phyloP scores from a whole-genome alignment of 2,329 filamentous ascomycete genomes.

The Penicillium expansum region DNA sequence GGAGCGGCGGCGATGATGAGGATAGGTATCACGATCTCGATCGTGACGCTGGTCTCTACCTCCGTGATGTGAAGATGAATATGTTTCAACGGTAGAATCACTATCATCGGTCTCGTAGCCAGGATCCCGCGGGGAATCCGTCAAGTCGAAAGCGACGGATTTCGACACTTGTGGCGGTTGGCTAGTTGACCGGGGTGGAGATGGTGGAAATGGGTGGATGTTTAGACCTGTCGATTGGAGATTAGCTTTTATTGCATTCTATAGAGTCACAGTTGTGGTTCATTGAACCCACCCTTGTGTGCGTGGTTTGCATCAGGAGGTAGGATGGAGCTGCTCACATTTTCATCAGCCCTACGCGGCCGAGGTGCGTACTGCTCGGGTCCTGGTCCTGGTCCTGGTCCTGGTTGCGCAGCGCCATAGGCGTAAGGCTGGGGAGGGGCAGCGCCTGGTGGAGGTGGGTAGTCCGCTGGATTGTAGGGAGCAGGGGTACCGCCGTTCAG shows the following conservation, averaged over 20 bases:
- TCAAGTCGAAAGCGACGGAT: conserved; percentile 35
- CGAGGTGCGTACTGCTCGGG: conserved; percentile 41
- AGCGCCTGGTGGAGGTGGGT: conserved; percentile 43
- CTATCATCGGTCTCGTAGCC: conserved; percentile 47
- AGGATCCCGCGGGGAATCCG: conserved; percentile 16
- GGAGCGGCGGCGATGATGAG: conserved; percentile 22
- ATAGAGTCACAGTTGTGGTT: conserved; percentile 9
- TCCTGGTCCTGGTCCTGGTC: conserved; percentile 16
- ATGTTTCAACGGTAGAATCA: conserved; percentile 34
- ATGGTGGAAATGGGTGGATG: conserved; percentile 12
- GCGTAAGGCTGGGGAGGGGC: conserved; percentile 39
- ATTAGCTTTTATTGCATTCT: conserved; percentile 8
- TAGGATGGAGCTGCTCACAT: conserved; percentile 46
- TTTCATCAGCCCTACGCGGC: conserved; percentile 46
- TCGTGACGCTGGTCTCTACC: background rate
- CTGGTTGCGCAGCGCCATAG: conserved; percentile 31
- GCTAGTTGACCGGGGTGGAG: conserved; percentile 20
- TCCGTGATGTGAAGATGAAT: conserved; percentile 7
- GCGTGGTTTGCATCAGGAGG: conserved; percentile 37
- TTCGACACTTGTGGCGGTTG: conserved; percentile 29
- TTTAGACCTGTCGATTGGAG: conserved; percentile 11
- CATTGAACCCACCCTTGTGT: conserved; percentile 44
- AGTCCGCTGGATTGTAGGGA: conserved; percentile 40
- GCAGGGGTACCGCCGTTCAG: conserved; percentile 24
- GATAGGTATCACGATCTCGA: conserved; percentile 9